A percentile compares a stretch with the other conserved stretches of the same genome.
phyloP scores from a whole-genome alignment of 164 flowering plant species.

The Stephania yunnanensis region DNA sequence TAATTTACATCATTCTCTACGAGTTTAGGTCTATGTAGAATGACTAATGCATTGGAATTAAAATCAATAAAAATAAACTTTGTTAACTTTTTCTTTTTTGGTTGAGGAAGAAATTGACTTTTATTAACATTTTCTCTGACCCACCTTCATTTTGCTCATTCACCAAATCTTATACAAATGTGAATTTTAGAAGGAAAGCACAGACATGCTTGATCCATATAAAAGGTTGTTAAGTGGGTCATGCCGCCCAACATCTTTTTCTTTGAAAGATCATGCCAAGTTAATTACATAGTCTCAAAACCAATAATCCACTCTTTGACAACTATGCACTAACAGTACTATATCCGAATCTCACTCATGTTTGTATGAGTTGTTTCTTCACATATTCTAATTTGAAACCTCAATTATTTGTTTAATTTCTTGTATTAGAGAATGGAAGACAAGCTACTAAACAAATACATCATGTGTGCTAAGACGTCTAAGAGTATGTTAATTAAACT shows the following conservation, averaged over 20 bases:
- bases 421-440: conserved; percentile 32
- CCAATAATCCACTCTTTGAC: background rate
- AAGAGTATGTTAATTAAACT: conserved; percentile 8
- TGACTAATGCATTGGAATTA: too few relatives aligned
- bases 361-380: background rate
- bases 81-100: background rate
- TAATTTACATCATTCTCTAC: too few relatives aligned
- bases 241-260: background rate
- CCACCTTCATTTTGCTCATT: too few relatives aligned
- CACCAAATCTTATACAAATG: too few relatives aligned
- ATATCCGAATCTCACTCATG: background rate
- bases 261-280: background rate
- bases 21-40: too few relatives aligned
- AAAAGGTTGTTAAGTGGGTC: background rate
- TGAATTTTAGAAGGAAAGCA: background rate
- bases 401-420: background rate
- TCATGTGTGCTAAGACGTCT: conserved; percentile 6
- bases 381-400: background rate
- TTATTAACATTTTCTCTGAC: too few relatives aligned
- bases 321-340: background rate
- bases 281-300: background rate
- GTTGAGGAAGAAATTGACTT: too few relatives aligned
- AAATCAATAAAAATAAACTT: background rate
- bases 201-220: background rate
- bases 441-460: conserved; percentile 22